phyloP scores from a whole-genome alignment of 1,139 yeast genomes.

The Candida mesenterica region DNA sequence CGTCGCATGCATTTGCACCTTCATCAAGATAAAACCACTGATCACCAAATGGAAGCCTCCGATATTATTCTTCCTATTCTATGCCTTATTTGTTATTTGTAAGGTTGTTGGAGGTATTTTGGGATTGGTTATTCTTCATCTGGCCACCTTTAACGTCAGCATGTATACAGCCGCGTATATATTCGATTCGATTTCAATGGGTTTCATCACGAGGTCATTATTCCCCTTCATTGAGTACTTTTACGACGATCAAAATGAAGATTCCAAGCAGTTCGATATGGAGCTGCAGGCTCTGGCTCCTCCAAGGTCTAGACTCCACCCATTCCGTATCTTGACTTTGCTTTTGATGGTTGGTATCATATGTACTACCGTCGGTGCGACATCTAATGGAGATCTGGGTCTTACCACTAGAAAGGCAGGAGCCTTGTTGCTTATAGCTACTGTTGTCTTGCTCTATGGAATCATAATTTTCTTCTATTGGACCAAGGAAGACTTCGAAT shows the following conservation, averaged over 20 bases:
- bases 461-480: conserved; percentile 11
- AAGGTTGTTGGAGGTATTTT: conserved; percentile 21
- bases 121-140: conserved; percentile 13
- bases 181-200: conserved; percentile 20
- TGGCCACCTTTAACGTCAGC: conserved; percentile 7
- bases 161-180: conserved; percentile 19
- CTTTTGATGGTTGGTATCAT: conserved; percentile 17
- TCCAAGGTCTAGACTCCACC: conserved; percentile 14
- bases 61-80: conserved; percentile 5
- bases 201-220: conserved; percentile 16
- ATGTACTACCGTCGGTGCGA: conserved; percentile 14
- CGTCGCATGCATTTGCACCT: conserved; percentile 1
- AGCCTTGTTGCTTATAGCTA: conserved; percentile 16
- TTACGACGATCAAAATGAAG: conserved; percentile 3
- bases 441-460: conserved; percentile 7
- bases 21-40: conserved; percentile 1
- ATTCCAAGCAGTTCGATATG: too few species aligned
- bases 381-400: conserved; percentile 2
- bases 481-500: conserved; percentile 11
- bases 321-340: conserved; percentile 16
- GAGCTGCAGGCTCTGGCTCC: too few species aligned
- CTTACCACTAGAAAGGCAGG: conserved; percentile 11
- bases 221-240: conserved; percentile 14
- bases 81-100: conserved; percentile 15
- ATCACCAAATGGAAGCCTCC: conserved; percentile 5